phyloP scores from a whole-genome alignment of 2,329 filamentous ascomycete species.

The Fusarium irregulare region DNA sequence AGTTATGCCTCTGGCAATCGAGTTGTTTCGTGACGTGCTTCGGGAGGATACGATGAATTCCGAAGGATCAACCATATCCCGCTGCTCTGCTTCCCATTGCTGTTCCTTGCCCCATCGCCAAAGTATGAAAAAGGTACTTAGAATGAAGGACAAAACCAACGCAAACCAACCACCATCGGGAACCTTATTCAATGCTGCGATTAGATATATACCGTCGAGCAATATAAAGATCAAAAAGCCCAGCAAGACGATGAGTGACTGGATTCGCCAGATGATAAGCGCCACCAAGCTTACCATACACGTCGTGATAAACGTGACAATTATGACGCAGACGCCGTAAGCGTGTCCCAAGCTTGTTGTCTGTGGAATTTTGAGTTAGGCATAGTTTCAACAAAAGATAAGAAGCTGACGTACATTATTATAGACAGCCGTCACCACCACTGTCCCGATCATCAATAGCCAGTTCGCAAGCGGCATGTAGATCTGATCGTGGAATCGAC shows the following conservation, averaged over 20 bases:
- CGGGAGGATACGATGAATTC: slow-evolving; percentile 48
- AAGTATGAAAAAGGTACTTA: slow-evolving; percentile 74
- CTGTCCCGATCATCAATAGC: slow-evolving; percentile 79
- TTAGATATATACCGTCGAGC: slow-evolving; percentile 77
- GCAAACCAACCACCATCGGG: slow-evolving; percentile 85
- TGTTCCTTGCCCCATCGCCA: slow-evolving; percentile 85
- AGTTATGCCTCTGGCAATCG: slow-evolving; percentile 30
- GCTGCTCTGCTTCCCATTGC: slow-evolving; percentile 77
- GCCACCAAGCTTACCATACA: slow-evolving; percentile 79
- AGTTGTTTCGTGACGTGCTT: slow-evolving; percentile 43
- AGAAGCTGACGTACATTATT: slow-evolving; percentile 65
- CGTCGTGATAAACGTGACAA: slow-evolving; percentile 82
- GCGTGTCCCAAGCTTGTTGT: slow-evolving; percentile 78
- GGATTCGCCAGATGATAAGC: slow-evolving; percentile 76
- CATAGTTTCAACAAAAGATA: neutral
- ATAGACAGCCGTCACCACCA: slow-evolving; percentile 80
- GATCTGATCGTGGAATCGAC: slow-evolving; percentile 77
- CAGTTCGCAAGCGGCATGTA: slow-evolving; percentile 83
- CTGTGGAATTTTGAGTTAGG: slow-evolving; percentile 37
- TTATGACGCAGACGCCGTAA: slow-evolving; percentile 83
- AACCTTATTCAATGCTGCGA: slow-evolving; percentile 76
- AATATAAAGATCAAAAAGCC: slow-evolving; percentile 72
- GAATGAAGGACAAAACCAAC: slow-evolving; percentile 69
- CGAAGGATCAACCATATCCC: slow-evolving; percentile 65
- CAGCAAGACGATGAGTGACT: slow-evolving; percentile 68